Base-by-base conservation (phyloP, 2,329 filamentous ascomycete species). In the Microsporum canis region DNA sequence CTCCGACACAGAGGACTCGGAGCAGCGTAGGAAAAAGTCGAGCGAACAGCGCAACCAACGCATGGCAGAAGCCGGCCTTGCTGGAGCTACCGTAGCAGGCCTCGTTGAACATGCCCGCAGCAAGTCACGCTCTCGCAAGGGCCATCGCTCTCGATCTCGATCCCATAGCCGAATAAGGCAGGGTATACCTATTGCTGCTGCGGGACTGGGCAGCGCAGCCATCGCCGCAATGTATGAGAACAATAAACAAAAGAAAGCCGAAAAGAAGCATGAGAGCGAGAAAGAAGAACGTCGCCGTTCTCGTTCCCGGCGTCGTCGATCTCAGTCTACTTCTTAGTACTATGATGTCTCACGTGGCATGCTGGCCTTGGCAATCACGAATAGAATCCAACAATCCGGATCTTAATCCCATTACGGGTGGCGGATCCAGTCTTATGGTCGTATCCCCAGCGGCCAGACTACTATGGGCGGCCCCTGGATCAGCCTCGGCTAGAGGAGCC, bases 351-450 rank as follows among this genome's bases (percentile, higher is more conserved):
- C 78, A 68, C 78, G 76, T 63, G 12, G 29, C 12, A 53, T 53
- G 49, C 17, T 5, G 12, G 27, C 2, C 49, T 53, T 31, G n/a
- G n/a, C n/a, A n/a, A n/a, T n/a, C n/a, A n/a, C n/a, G n/a, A n/a
- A n/a, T n/a, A n/a, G n/a, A n/a, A n/a, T n/a, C n/a, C n/a, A n/a
- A n/a, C n/a, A n/a, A n/a, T n/a, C 49, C 49, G 2, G 31, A 14
- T 12, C 72, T 86, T 86, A 71, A 84, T 86, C 73, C 83, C 85
- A 70, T 86, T 86, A 87, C 71, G 84, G 84, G 84, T 65, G 78
- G 80, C 69, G 80, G 80, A 83, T 68, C 84, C 83, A 5, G 82
- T 86, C 60, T 79, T 79, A 82, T 66, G 79, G 81, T 66, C 82
- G 82, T 66, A 77, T 77, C 57, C 57, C 76, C 73, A 29, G 68